Evolutionary conservation across 2,329 filamentous ascomycete species (phyloP).

Genomic region (Colletotrichum navitas): DNA sequence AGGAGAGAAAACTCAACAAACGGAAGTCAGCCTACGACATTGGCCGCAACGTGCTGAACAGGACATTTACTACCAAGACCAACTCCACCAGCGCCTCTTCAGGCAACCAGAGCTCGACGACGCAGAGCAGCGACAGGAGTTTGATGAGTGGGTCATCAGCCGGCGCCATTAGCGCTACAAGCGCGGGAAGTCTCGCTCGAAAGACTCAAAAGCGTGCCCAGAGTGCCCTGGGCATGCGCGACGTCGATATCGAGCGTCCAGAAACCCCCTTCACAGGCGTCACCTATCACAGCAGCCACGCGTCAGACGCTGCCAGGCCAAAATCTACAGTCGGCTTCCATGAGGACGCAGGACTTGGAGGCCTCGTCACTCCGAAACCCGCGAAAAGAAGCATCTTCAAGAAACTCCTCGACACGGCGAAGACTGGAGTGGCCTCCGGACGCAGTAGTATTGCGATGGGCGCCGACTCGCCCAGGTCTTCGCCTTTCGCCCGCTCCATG

Average conservation of each 20-base stretch:
- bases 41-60: constrained; percentile 74
- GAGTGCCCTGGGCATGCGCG: constrained; percentile 74
- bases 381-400: constrained; percentile 94
- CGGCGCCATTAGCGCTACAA: constrained; percentile 91
- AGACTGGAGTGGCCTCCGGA: constrained; percentile 91
- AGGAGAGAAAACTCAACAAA: constrained; percentile 65
- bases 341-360: constrained; percentile 81
- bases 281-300: constrained; percentile 93
- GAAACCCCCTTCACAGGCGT: constrained; percentile 79
- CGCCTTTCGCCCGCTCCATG: constrained; percentile 57
- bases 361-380: constrained; percentile 79
- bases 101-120: constrained; percentile 78
- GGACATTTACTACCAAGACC: constrained; percentile 91
- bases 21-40: constrained; percentile 86
- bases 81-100: constrained; percentile 84
- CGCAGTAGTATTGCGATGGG: constrained; percentile 84
- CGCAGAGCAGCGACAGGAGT: constrained; percentile 83
- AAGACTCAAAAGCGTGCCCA: constrained; percentile 74
- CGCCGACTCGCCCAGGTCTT: constrained; percentile 56
- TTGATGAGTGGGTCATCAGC: constrained; percentile 96
- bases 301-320: constrained; percentile 69
- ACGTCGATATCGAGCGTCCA: constrained; percentile 67
- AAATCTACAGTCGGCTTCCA: constrained; percentile 76
- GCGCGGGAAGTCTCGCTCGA: constrained; percentile 91
- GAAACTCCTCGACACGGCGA: constrained; percentile 93